A percentile compares a stretch with the other conserved stretches of the same genome.
Conservation (phyloP, 495 filamentous ascomycete genomes). For the Trichoderma reesei region DNA sequence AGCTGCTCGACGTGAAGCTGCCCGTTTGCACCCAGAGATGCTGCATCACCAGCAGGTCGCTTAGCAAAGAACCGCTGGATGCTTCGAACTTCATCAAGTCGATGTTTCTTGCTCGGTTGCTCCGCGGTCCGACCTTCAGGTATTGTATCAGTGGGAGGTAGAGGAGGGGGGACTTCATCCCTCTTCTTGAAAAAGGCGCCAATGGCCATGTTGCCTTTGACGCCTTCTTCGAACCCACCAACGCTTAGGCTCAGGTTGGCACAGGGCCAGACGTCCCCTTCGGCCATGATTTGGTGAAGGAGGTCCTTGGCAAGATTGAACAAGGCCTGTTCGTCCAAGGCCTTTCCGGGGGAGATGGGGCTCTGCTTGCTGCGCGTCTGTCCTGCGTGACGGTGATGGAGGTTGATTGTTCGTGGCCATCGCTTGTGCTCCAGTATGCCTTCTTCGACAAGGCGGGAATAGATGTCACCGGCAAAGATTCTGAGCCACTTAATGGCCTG, state of each 20-base stretch:
- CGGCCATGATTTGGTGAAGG: slow-evolving; percentile 63
- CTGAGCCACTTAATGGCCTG: slow-evolving; percentile 79
- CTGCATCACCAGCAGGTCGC: slow-evolving; percentile 6
- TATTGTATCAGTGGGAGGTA: slow-evolving; percentile 4
- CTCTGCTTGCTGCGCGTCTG: slow-evolving; percentile 63
- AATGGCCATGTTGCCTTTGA: slow-evolving; percentile 76
- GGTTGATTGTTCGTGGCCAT: slow-evolving; percentile 70
- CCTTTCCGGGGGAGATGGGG: slow-evolving; percentile 66
- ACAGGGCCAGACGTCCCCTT: slow-evolving; percentile 80
- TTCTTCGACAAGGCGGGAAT: slow-evolving; percentile 80
- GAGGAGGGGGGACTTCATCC: slow-evolving; percentile 53
- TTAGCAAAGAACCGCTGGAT: slow-evolving; percentile 52
- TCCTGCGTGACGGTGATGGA: slow-evolving; percentile 64
- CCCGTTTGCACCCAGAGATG: slow-evolving; percentile 15
- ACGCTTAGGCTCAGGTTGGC: slow-evolving; percentile 75
- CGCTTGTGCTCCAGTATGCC: slow-evolving; percentile 83
- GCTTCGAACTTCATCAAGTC: slow-evolving; percentile 36
- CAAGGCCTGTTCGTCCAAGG: slow-evolving; percentile 61
- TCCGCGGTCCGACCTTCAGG: neutral
- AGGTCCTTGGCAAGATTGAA: slow-evolving; percentile 69
- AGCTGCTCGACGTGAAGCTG: slow-evolving; percentile 18
- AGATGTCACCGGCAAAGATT: slow-evolving; percentile 91
- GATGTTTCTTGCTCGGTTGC: slow-evolving; percentile 44
- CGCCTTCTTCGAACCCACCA: slow-evolving; percentile 80
- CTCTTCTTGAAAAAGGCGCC: slow-evolving; percentile 74